Evolutionary conservation across 164 flowering plant species (phyloP).

Genomic region (Stephania yunnanensis): DNA sequence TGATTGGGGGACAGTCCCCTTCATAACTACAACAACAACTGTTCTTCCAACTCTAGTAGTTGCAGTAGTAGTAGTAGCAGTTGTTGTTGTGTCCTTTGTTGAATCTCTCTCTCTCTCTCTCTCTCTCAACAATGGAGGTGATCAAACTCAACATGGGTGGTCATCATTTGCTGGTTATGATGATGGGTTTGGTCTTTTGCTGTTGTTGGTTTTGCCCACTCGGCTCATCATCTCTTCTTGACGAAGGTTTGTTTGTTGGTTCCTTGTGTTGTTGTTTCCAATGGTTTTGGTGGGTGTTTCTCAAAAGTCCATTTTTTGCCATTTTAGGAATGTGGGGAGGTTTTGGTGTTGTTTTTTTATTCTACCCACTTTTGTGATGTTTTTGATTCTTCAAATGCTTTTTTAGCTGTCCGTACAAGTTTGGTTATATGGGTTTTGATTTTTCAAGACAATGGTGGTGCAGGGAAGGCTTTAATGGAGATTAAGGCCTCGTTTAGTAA

Average conservation of each 20-base stretch:
- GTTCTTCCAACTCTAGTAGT: neutral
- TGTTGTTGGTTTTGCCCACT: conserved; percentile 22
- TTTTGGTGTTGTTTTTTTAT: neutral
- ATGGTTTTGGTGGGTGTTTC: neutral
- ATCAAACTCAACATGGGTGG: neutral
- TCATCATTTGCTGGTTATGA: conserved; percentile 2
- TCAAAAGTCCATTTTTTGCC: neutral
- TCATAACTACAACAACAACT: neutral
- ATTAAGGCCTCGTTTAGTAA: conserved; percentile 72
- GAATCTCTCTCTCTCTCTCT: neutral
- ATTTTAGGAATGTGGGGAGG: neutral
- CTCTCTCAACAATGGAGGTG: conserved; percentile 9
- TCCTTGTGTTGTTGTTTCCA: neutral
- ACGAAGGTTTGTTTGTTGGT: conserved; percentile 33
- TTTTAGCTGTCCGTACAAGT: too few relatives aligned
- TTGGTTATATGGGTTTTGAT: neutral
- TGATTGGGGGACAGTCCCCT: neutral
- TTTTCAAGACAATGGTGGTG: neutral
- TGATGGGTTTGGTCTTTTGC: conserved; percentile 14
- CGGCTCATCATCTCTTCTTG: conserved; percentile 32
- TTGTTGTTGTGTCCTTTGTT: neutral
- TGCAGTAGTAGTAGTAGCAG: too few relatives aligned
- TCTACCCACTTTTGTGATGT: neutral
- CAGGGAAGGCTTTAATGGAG: conserved; percentile 69
- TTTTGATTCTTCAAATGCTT: too few relatives aligned